phyloP scores from a whole-genome alignment of 1,284 basidiomycete species.

The Trichosporon ovoides region DNA sequence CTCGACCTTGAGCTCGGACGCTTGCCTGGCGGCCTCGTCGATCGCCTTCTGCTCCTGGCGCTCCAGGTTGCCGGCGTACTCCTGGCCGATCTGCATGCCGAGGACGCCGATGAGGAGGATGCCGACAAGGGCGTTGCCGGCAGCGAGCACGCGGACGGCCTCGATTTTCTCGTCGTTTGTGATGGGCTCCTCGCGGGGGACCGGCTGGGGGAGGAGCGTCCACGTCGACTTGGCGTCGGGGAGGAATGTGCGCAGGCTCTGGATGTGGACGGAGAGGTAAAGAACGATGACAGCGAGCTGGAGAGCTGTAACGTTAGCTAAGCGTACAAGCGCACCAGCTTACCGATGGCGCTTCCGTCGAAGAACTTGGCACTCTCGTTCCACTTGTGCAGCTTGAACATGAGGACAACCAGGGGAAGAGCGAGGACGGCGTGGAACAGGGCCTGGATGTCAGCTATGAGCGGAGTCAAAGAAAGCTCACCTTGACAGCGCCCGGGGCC shows the following conservation, averaged over 20 bases:
- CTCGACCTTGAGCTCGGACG: slow-evolving; percentile 20
- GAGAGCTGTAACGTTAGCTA: slow-evolving; percentile 53
- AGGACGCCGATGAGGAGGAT: slow-evolving; percentile 54
- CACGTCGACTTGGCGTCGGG: slow-evolving; percentile 20
- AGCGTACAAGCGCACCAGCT: neutral
- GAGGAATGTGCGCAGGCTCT: slow-evolving; percentile 60
- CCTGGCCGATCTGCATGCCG: slow-evolving; percentile 67
- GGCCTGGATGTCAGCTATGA: slow-evolving; percentile 54
- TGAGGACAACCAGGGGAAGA: slow-evolving; percentile 64
- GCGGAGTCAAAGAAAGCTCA: slow-evolving; percentile 38
- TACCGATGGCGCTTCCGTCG: slow-evolving; percentile 57
- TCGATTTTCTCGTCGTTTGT: slow-evolving; percentile 63
- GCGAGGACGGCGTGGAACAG: slow-evolving; percentile 75
- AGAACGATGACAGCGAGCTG: slow-evolving; percentile 69
- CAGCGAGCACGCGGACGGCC: slow-evolving; percentile 71
- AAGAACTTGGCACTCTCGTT: slow-evolving; percentile 87
- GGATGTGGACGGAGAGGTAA: slow-evolving; percentile 73
- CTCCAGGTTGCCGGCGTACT: slow-evolving; percentile 69
- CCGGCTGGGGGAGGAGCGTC: slow-evolving; percentile 45
- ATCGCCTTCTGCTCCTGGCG: slow-evolving; percentile 56
- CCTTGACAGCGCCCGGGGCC: slow-evolving; percentile 82
- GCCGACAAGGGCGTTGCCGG: slow-evolving; percentile 76
- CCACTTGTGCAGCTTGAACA: slow-evolving; percentile 76
- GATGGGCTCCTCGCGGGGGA: slow-evolving; percentile 56
- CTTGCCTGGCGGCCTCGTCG: slow-evolving; percentile 39